Evolutionary conservation across 306 rosid genomes (phyloP), one percentile per base, ranked within the genome.

Genomic region (Cucurbita maxima): DNA sequence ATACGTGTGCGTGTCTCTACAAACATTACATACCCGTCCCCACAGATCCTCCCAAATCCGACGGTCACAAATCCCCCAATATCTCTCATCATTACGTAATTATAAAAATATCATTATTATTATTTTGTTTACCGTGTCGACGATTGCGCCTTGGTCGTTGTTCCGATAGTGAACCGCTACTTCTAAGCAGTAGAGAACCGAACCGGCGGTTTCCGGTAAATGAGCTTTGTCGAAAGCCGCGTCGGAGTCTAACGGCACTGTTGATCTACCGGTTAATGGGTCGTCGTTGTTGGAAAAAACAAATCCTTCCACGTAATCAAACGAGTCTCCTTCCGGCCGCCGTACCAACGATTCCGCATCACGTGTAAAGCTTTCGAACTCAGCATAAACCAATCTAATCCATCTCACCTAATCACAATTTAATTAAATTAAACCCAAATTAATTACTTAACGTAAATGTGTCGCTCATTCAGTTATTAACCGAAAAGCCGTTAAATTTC

Each of bases 251-350:
- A 91, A 14, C 10, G 89, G 92, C 3, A 95, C 91, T 0, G 95
- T 77, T 60, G 96, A 88, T 79, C 95, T 80, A 0, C 99, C 99
- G 8, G 86, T 90, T 5, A 78, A 67, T 6, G 88, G 90, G 87
- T 85, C 90, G 12, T 89, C 83, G 69, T 79, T 85, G 86, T 95
- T 95, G 57, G 84, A 83, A 16, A 95, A 83, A 6, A 86, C 99
- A 55, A 89, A 95, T 7, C 99, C 99, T 82, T 95, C 99, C 88
- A 95, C 88, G 88, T 95, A 95, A 62, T 91, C 96, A 66, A 95
- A 95, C 59, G 89, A 85, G 43, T 87, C 88, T n/a, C 83, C 83
- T 36, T 91, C 92, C 57, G 43, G 75, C 45, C 60, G 81, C 73
- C 78, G 84, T 71, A 91, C 92, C n/a, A 91, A 86, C 64, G 79